Conservation (phyloP, 192 early-diverging fungal genomes). For the Geranomyces variabilis region DNA sequence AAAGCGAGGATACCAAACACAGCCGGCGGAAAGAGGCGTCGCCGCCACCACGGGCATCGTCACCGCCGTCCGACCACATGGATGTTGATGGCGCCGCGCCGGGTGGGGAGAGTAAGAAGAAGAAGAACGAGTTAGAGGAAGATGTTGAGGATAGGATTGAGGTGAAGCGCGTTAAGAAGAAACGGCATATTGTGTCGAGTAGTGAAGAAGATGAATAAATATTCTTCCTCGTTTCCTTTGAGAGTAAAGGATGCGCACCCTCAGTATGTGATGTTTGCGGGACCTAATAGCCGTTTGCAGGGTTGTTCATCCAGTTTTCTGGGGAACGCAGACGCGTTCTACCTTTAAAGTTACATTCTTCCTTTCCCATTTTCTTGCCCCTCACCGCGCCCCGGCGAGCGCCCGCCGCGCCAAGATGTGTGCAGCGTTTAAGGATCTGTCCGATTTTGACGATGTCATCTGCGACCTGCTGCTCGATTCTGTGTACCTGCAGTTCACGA, state of each 20-base stretch:
- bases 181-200: conserved; percentile 43
- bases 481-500: conserved; percentile 47
- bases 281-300: too few species aligned
- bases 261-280: too few species aligned
- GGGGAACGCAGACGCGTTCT: too few species aligned
- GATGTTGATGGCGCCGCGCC: neutral
- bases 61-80: neutral
- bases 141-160: conserved; percentile 5
- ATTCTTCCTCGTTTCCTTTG: too few species aligned
- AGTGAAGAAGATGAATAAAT: conserved; percentile 45
- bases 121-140: conserved; percentile 3
- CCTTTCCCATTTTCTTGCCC: too few species aligned
- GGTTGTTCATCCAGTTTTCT: too few species aligned
- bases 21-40: neutral
- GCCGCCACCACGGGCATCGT: neutral
- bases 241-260: too few species aligned
- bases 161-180: conserved; percentile 17
- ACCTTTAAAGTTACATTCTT: too few species aligned
- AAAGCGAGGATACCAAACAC: neutral
- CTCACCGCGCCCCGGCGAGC: too few species aligned
- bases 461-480: conserved; percentile 50
- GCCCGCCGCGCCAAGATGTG: neutral
- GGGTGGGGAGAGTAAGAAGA: too few species aligned
- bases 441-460: conserved; percentile 53
- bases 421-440: conserved; percentile 36